Base-by-base conservation (phyloP, 139 green algal species). In the Tetradesmus obliquus region DNA sequence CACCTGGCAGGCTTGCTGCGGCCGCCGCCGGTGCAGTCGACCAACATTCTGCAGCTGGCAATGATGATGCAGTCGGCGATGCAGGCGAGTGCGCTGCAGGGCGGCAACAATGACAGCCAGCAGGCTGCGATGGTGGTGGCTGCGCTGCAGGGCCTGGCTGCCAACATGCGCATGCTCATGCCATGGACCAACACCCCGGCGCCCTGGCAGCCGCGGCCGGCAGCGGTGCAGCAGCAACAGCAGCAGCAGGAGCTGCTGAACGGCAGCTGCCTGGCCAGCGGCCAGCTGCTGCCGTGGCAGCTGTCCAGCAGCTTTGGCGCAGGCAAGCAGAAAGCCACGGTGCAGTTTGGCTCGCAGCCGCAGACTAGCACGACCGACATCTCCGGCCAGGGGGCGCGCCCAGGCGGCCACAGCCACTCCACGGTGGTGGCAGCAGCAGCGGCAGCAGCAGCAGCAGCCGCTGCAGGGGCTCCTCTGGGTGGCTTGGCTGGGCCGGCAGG, bases 61-160 rank as follows among this genome's bases (percentile, higher is more conserved):
- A 12, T 83, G 20, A 90, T 90, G 69, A 90, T 90, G 86, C 86
- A 90, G 86, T 24, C 86, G 15, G 86, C 86, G 2, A 53, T 66
- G 62, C 84, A 89, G 32, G 62, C 84, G 4, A 62, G 32, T 62
- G 84, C 62, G 5, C 12, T 80, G 66, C 20, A 22, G 9, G 85
- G 66, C 3, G 86, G 86, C 22, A 82, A n/a, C 76, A 53, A 20
- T 22, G 86, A 84, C 45, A 74, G 13, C 19, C 86, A 90, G 71
- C 86, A 90, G 60, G 66, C 85, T 7, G 86, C 86, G 9, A 71
- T 90, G 86, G 20, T 84, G 69, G 86, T 84, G 51, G 86, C 86
- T 57, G 71, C 86, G 32, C 51, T 90, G 71, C 86, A 90, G 53
- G 71, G 86, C 69, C 55, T 90, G 19, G 86, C 86, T 2, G 51